Conservation (phyloP, 148 eudicot species). For the Amaranthus cruentus region DNA sequence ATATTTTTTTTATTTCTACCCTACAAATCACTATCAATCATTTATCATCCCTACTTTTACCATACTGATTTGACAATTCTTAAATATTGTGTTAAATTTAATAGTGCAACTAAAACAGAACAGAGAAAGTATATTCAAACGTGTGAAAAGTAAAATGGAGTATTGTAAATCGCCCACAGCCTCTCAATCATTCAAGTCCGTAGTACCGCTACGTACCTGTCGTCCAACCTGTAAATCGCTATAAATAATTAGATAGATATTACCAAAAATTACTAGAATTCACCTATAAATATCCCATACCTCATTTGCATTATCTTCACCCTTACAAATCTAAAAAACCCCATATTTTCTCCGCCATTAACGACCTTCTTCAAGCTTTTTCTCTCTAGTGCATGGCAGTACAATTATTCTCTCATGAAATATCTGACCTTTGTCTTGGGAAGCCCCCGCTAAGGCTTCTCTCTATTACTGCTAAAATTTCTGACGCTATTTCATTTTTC, state of each 20-base stretch:
- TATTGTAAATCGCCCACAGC: not conserved
- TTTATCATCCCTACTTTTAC: too few species aligned
- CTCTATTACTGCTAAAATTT: conserved; percentile 45
- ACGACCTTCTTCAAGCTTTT: not conserved
- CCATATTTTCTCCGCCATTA: not conserved
- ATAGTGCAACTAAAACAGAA: too few species aligned
- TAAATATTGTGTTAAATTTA: too few species aligned
- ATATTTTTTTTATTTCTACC: too few species aligned
- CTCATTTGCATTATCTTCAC: not conserved
- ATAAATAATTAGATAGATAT: not conserved
- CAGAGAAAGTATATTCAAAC: too few species aligned
- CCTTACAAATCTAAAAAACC: not conserved
- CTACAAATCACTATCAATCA: too few species aligned
- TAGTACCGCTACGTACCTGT: not conserved
- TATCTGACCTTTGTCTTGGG: conserved; percentile 83
- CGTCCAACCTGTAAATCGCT: not conserved
- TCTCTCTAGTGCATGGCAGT: conserved; percentile 59
- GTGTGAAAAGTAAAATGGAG: too few species aligned
- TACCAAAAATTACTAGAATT: too few species aligned
- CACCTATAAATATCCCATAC: not conserved
- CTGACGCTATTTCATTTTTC: conserved; percentile 56
- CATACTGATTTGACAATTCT: too few species aligned
- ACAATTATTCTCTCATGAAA: conserved; percentile 38
- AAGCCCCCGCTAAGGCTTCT: conserved; percentile 66
- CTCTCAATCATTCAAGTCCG: not conserved